Base-by-base conservation (phyloP, 257 asterid species). In the Avicennia marina region DNA sequence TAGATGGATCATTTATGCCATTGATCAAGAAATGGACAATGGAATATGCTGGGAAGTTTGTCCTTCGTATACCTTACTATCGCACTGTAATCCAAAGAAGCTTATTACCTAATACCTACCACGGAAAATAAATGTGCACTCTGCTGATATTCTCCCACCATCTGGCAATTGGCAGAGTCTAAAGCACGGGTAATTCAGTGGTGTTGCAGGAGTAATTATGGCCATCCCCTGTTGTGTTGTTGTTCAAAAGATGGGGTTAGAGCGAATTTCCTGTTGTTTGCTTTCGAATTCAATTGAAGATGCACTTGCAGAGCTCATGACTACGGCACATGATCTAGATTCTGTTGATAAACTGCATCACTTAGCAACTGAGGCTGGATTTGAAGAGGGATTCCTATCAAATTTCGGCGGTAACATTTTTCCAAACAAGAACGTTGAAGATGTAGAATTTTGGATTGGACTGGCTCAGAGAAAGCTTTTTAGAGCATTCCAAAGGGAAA, bases 31-130 rank as follows among this genome's bases (percentile, higher is more conserved):
- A 73, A 69, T 87, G 95, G 96, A 78, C 90, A n/a, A 50, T 80
- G 58, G 96, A 82, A 44, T 84, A 87, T 17, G 87, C 95, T 43
- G 95, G 87, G 67, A 87, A 95, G 96, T 87, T 45, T 15, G 80
- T n/a, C n/a, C n/a, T n/a, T n/a, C n/a, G n/a, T n/a, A n/a, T n/a
- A n/a, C n/a, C n/a, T n/a, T n/a, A n/a, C n/a, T n/a, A n/a, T n/a
- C n/a, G n/a, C n/a, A n/a, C n/a, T n/a, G n/a, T n/a, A n/a, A n/a
- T n/a, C n/a, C n/a, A n/a, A n/a, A n/a, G n/a, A n/a, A n/a, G n/a
- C n/a, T n/a, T n/a, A n/a, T n/a, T n/a, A n/a, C n/a, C n/a, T n/a
- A n/a, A n/a, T n/a, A n/a, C n/a, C n/a, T n/a, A n/a, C n/a, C n/a
- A n/a, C n/a, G n/a, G n/a, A n/a, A n/a, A n/a, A n/a, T n/a, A 50